Evolutionary conservation across 192 early-diverging fungal species (phyloP), one percentile per base, ranked within the genome.

Genomic region (Coemansia sp.): DNA sequence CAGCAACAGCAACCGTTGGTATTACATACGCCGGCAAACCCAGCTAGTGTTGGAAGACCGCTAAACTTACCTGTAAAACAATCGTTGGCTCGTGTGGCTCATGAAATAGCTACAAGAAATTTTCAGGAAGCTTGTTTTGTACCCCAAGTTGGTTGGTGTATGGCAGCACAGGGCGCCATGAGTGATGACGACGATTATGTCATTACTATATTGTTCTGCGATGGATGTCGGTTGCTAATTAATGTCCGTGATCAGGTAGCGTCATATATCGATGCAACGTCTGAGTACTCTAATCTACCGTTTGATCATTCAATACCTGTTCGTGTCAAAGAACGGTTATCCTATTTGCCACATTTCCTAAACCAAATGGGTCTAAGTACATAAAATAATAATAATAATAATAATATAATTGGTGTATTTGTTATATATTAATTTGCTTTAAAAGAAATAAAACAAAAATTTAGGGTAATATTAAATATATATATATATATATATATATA

Each of bases 141-240:
- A 31, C 74, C 75, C 1, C 61, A 75, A 0, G 68, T 84, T 20
- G 83, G 83, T 16, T 84, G 83, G 83, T 84, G 83, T 42, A 52
- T 84, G 58, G 71, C 66, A 0, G 66, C 61, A 25, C 59, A 73
- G 61, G 71, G 62, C 12, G 11, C 25, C 0, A 16, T 20, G 8
- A 25, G 38, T 20, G 63, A 66, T 2, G 57, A 59, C 5, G 70
- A 69, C 14, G 69, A 72, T 58, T 68, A 58, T 33, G 38, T 64
- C 1, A 65, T 81, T 16, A 66, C 74, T 17, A 72, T 82, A 32
- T 62, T 76, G 45, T 82, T 76, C 48, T 69, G 62, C 56, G 80
- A 82, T 29, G 80, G 80, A n/a, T 73, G 74, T 52, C 71, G 75
- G 0, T 54, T 82, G 42, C 61, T 82, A 32, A 67, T 82, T n/a